phyloP scores from a whole-genome alignment of 768 basidiomycete species.

The Pleurotus ostreatus region DNA sequence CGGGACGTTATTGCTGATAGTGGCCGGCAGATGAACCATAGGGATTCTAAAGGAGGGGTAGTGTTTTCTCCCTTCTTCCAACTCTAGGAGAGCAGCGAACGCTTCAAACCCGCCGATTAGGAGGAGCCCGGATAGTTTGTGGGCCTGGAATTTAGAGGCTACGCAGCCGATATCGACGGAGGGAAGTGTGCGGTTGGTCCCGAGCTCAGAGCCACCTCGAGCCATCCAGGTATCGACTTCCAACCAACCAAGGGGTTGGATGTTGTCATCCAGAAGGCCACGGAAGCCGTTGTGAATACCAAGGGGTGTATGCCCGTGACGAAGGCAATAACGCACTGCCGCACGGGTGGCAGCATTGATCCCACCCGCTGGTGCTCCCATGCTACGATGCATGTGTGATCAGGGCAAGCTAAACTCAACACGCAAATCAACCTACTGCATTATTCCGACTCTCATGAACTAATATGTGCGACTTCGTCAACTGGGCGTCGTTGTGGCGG shows the following conservation, averaged over 20 bases:
- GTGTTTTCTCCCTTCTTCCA: constrained; percentile 75
- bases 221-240: constrained; percentile 96
- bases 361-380: constrained; percentile 96
- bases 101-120: constrained; percentile 97
- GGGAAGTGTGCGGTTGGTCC: constrained; percentile 90
- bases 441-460: constrained; percentile 77
- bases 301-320: constrained; percentile 89
- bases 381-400: constrained; percentile 39
- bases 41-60: constrained; percentile 96
- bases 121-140: constrained; percentile 72
- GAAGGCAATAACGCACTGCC: constrained; percentile 88
- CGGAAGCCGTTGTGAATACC: constrained; percentile 95
- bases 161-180: constrained; percentile 83
- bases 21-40: constrained; percentile 93
- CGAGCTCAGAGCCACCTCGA: constrained; percentile 95
- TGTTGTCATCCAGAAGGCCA: constrained; percentile 86
- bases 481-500: no score
- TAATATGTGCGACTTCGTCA: constrained; percentile 19
- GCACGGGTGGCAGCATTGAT: constrained; percentile 98
- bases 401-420: neutral
- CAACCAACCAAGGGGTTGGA: constrained; percentile 89
- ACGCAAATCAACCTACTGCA: constrained; percentile 63
- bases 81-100: constrained; percentile 70
- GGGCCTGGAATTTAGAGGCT: constrained; percentile 88
- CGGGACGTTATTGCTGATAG: constrained; percentile 97